Conservation (phyloP, 140 eudicot genomes). For the Erigeron philadelphicus region DNA sequence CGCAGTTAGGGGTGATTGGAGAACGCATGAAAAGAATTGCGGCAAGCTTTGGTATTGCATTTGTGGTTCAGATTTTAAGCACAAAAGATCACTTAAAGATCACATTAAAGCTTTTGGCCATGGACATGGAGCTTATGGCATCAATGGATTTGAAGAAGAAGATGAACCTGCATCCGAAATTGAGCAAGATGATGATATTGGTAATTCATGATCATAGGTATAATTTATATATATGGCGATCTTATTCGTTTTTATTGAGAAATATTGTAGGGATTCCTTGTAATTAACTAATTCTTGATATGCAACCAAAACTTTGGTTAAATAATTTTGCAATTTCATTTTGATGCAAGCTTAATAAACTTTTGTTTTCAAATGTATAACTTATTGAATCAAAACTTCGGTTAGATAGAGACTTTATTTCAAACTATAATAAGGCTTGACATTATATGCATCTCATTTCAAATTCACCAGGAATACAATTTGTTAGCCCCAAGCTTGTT, state of each 20-base stretch:
- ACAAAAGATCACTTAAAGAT: conserved; percentile 49
- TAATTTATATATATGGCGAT: background rate
- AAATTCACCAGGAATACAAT: too few relatives aligned
- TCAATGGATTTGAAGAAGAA: conserved; percentile 38
- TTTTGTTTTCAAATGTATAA: too few relatives aligned
- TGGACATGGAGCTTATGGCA: conserved; percentile 44
- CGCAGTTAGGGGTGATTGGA: conserved; percentile 47
- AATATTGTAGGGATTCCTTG: conserved; percentile 21
- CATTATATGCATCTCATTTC: too few relatives aligned
- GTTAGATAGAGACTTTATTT: too few relatives aligned
- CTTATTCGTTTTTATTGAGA: conserved; percentile 14
- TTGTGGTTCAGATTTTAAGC: conserved; percentile 55
- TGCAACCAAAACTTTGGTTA: conserved; percentile 25
- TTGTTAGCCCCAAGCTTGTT: too few relatives aligned
- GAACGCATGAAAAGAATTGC: conserved; percentile 45
- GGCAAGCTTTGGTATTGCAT: conserved; percentile 49
- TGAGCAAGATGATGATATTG: conserved; percentile 39
- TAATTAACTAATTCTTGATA: conserved; percentile 24
- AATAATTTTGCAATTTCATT: conserved; percentile 20
- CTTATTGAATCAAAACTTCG: too few relatives aligned
- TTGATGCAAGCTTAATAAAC: conserved; percentile 13
- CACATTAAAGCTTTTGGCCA: conserved; percentile 47
- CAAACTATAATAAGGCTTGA: too few relatives aligned
- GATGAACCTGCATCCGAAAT: conserved; percentile 43
- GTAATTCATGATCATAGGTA: conserved; percentile 28